phyloP scores from a whole-genome alignment of 2,329 filamentous ascomycete genomes.

The Alternaria metachromatica region DNA sequence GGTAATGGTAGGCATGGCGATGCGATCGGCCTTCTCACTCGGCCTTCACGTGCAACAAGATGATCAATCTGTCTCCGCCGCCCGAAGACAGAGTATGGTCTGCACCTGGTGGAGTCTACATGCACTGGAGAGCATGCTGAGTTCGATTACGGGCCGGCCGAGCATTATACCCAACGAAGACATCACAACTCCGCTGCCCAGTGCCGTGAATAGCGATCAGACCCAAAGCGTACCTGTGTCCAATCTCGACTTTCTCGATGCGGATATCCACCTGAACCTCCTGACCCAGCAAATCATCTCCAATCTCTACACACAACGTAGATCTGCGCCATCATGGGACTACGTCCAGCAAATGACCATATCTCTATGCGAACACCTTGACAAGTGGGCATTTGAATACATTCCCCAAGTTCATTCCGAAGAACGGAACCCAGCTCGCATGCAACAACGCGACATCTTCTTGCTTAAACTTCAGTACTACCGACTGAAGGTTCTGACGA shows the following conservation, averaged over 20 bases:
- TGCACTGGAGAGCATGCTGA: constrained; percentile 41
- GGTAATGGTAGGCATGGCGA: constrained; percentile 37
- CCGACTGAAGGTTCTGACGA: constrained; percentile 41
- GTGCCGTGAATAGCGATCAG: not conserved
- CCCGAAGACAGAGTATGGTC: constrained; percentile 35
- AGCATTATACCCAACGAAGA: constrained; percentile 36
- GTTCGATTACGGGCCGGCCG: constrained; percentile 46
- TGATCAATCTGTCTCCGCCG: constrained; percentile 15
- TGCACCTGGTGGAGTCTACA: constrained; percentile 48
- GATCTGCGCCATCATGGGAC: constrained; percentile 37
- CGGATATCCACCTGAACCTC: constrained; percentile 2
- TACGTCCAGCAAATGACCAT: constrained; percentile 35
- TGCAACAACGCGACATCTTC: constrained; percentile 17
- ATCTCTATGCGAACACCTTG: constrained; percentile 32
- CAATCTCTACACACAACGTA: constrained; percentile 39
- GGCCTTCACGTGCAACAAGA: constrained; percentile 45
- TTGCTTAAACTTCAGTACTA: constrained; percentile 37
- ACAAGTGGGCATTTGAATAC: constrained; percentile 32
- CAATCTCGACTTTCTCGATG: constrained; percentile 6
- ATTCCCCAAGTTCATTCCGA: not conserved
- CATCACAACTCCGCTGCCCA: constrained; percentile 35
- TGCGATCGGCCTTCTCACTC: constrained; percentile 41
- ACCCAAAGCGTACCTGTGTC: not conserved
- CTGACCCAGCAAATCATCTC: constrained; percentile 17
- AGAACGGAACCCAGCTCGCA: not conserved